Conservation (phyloP, 2,329 filamentous ascomycete species). For the Sporothrix globosa region DNA sequence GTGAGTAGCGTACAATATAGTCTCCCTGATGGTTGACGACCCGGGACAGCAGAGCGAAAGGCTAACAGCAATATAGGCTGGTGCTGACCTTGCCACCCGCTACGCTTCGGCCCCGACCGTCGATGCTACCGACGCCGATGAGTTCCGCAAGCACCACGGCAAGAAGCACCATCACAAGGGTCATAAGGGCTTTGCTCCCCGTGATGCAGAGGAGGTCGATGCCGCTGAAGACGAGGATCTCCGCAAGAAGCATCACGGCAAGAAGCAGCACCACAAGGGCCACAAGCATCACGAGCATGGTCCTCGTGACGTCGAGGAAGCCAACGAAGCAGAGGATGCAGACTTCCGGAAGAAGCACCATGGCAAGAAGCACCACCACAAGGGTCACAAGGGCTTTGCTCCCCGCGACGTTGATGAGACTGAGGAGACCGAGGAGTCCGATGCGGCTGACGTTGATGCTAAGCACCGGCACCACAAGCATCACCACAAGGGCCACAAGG, state of each 20-base stretch:
- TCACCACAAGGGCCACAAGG: too few relatives aligned
- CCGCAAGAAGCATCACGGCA: conserved; percentile 8
- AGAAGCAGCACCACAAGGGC: background rate
- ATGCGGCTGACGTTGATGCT: background rate
- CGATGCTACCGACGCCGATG: conserved; percentile 21
- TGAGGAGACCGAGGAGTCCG: background rate
- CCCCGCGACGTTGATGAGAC: conserved; percentile 12
- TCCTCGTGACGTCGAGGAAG: conserved; percentile 2
- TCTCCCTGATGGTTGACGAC: background rate
- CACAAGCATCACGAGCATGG: background rate
- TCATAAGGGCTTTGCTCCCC: background rate
- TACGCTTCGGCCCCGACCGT: conserved; percentile 3
- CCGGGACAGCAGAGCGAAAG: background rate
- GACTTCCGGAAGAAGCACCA: conserved; percentile 20
- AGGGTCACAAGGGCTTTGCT: conserved; percentile 2
- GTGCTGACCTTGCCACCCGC: background rate
- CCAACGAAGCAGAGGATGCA: background rate
- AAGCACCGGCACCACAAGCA: background rate
- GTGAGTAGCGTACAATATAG: background rate
- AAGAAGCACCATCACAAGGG: conserved; percentile 23
- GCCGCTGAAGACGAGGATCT: background rate
- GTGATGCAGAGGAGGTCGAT: conserved; percentile 5
- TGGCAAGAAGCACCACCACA: conserved; percentile 24
- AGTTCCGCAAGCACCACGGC: conserved; percentile 23
- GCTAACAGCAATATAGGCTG: conserved; percentile 1